Base-by-base conservation (phyloP, 2,329 filamentous ascomycete species). In the Beauveria caledonica region DNA sequence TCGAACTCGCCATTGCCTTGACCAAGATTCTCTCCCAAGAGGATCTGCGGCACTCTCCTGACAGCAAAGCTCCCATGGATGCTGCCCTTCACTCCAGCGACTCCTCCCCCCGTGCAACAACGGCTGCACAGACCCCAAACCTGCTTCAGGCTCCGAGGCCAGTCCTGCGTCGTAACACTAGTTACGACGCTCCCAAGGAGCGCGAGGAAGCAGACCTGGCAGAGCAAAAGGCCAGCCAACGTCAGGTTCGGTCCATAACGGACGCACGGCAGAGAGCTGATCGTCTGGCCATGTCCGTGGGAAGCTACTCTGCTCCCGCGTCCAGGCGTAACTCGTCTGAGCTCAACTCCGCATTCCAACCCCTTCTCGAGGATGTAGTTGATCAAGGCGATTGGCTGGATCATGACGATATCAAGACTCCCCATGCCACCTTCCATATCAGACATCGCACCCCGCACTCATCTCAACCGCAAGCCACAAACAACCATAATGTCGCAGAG, bases 101-200 rank as follows among this genome's bases (percentile, higher is more conserved):
- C 33, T n/a, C 54, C 40, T 51, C 60, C 25, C 53, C 52, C n/a
- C 25, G 21, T 5, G 17, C 21, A 10, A 23, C 45, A 8, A 46
- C 33, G 23, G 49, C 57, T 60, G 58, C 50, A 40, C 60, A 57
- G 53, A 58, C 60, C 19, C 25, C 51, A 46, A 55, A 50, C 39
- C 44, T 49, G 48, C 46, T 59, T 19, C 56, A 52, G 19, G 57
- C 61, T 19, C 56, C 56, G 39, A 56, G 61, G 21, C 75, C 75
- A 25, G 75, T 71, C 11, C 65, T 77, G n/a, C 69, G 74, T 63
- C 73, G 75, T 45, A 77, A 76, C 64, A 77, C 75, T 46, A 77
- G 75, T 64, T 77, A 77, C 60, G 72, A 76, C 60, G 74, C 66
- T 13, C 74, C 74, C 1, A 68, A 71, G 64, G 75, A 77, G 66